Evolutionary conservation across 345 rosid genomes (phyloP).

Genomic region (Erodium maritimum): DNA sequence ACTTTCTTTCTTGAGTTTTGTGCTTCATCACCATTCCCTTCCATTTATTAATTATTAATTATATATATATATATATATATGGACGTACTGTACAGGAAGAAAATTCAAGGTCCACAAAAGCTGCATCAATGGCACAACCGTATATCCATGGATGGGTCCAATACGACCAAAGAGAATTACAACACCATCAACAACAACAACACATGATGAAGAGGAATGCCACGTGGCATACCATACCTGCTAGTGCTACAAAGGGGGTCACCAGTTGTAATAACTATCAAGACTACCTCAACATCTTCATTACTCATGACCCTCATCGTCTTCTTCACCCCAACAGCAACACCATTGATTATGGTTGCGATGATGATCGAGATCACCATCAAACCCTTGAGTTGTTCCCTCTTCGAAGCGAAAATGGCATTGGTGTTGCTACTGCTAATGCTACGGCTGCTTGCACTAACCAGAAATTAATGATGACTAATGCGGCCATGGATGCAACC

Average conservation of each 20-base stretch:
- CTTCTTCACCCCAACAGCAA: no score
- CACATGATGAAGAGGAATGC: conserved; percentile 33
- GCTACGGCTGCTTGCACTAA: background rate
- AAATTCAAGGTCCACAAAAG: conserved; percentile 16
- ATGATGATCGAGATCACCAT: conserved; percentile 8
- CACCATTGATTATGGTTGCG: background rate
- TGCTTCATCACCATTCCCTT: conserved; percentile 9
- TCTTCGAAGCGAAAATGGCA: conserved; percentile 15
- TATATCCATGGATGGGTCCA: conserved; percentile 32
- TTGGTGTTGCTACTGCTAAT: no score
- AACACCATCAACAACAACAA: conserved; percentile 12
- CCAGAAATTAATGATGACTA: no score
- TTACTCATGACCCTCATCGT: background rate
- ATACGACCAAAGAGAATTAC: conserved; percentile 30
- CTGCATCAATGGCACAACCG: conserved; percentile 17
- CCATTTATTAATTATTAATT: background rate
- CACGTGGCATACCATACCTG: conserved; percentile 30
- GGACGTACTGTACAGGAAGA: background rate
- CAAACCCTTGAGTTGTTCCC: conserved; percentile 61
- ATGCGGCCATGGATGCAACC: no score
- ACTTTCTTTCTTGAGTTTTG: conserved; percentile 18
- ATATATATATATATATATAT: no score
- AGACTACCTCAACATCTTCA: background rate
- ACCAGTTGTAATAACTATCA: no score
- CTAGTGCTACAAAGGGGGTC: background rate